Conservation (phyloP, 2,329 filamentous ascomycete genomes). For the Microsporum canis region DNA sequence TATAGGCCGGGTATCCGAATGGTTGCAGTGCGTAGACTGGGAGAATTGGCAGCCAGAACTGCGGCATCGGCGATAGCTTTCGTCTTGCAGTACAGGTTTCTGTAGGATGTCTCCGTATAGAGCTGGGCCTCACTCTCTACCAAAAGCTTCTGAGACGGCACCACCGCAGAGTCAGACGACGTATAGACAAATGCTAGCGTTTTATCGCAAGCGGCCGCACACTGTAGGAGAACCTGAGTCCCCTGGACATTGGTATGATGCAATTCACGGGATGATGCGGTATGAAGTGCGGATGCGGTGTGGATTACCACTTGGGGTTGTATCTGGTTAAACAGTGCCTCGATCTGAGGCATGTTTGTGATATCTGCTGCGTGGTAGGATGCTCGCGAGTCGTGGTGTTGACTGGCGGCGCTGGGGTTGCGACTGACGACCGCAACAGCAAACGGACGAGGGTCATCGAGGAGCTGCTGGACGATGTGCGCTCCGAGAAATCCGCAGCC, state of each 20-base stretch:
- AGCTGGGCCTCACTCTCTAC: neutral
- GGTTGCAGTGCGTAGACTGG: constrained; percentile 53
- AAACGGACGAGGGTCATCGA: constrained; percentile 29
- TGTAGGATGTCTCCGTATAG: neutral
- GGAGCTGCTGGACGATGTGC: constrained; percentile 63
- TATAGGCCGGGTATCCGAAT: constrained; percentile 73
- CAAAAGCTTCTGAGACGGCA: neutral
- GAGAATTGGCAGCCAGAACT: constrained; percentile 47
- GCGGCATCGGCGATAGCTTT: constrained; percentile 61
- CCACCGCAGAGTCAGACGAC: constrained; percentile 44
- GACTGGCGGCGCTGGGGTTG: neutral
- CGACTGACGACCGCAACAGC: neutral
- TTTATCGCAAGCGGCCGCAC: constrained; percentile 41
- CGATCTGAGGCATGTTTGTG: constrained; percentile 34
- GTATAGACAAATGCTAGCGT: constrained; percentile 65
- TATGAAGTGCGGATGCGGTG: constrained; percentile 54
- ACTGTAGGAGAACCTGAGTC: constrained; percentile 50
- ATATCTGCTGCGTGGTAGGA: neutral
- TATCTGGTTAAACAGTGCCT: constrained; percentile 48
- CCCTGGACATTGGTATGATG: constrained; percentile 70
- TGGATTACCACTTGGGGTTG: constrained; percentile 72
- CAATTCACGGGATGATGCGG: constrained; percentile 43
- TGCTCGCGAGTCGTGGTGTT: neutral
- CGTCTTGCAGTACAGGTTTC: neutral
- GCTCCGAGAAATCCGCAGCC: constrained; percentile 75